Conservation (phyloP, 306 rosid species). For the Leucaena leucocephala region DNA sequence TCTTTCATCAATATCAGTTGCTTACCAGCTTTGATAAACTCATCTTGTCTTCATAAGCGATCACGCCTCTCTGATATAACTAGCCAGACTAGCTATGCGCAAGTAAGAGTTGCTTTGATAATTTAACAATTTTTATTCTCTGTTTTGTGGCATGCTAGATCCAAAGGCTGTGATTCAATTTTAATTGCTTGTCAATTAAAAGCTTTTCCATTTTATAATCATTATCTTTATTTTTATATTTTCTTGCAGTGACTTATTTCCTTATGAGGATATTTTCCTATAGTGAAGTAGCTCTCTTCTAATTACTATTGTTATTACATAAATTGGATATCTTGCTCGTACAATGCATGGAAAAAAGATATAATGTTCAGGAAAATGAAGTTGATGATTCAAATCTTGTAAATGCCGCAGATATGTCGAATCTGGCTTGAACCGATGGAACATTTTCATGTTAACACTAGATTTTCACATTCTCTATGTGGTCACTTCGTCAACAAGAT, state of each 20-base stretch:
- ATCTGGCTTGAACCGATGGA: conserved; percentile 68
- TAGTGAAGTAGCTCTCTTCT: background rate
- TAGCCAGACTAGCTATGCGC: conserved; percentile 52
- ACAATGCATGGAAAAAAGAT: background rate
- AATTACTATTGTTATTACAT: background rate
- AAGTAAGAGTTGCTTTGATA: conserved; percentile 50
- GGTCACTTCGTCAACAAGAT: conserved; percentile 70
- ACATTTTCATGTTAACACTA: conserved; percentile 63
- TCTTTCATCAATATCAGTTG: conserved; percentile 84
- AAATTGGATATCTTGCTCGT: background rate
- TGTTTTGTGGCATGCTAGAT: background rate
- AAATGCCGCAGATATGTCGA: conserved; percentile 59
- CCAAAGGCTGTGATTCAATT: background rate
- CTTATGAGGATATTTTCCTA: background rate
- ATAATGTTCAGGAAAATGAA: background rate
- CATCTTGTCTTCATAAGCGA: conserved; percentile 72
- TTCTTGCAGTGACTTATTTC: background rate
- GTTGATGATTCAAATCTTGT: background rate
- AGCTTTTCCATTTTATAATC: background rate
- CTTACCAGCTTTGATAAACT: conserved; percentile 82
- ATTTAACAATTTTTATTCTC: conserved; percentile 17
- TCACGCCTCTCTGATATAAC: conserved; percentile 66
- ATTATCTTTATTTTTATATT: background rate
- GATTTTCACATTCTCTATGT: conserved; percentile 73
- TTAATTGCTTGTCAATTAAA: background rate